A percentile compares a stretch with the other conserved stretches of the same genome.
Evolutionary conservation across 192 early-diverging fungal genomes (phyloP).

Genomic region (Podila verticillata): DNA sequence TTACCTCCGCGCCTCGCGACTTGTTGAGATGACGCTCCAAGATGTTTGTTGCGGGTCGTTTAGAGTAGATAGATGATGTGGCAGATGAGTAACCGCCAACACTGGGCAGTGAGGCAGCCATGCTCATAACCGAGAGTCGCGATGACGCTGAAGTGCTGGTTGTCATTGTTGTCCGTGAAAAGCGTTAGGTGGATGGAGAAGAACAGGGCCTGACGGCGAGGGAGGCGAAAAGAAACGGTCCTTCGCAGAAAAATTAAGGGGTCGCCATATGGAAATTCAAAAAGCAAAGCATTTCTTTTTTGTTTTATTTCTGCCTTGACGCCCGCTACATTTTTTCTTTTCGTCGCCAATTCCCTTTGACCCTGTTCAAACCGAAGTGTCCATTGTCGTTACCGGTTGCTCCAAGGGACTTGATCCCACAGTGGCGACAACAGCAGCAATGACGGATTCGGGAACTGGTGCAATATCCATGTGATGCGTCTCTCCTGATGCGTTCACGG

Average conservation of each 20-base stretch:
- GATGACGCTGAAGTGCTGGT: constrained; percentile 32
- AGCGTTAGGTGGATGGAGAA: background rate
- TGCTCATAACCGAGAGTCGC: constrained; percentile 46
- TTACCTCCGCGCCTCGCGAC: constrained; percentile 77
- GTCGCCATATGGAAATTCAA: no score
- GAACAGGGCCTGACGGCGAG: background rate
- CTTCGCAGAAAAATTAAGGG: no score
- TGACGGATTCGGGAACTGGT: background rate
- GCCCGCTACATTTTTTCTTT: no score
- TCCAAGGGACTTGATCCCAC: background rate
- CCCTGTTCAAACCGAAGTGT: no score
- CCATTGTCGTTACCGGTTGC: no score
- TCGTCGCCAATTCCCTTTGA: no score
- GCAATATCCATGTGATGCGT: no score
- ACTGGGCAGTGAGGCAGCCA: constrained; percentile 45
- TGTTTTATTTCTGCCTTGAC: no score
- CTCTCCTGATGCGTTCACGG: no score
- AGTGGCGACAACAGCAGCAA: background rate
- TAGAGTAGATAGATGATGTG: constrained; percentile 37
- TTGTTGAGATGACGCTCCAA: constrained; percentile 83
- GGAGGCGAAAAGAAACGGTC: no score
- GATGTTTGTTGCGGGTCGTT: constrained; percentile 54
- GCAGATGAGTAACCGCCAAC: constrained; percentile 37
- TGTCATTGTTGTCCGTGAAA: constrained; percentile 22
- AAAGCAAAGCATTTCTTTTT: no score